phyloP scores from a whole-genome alignment of 148 eudicot genomes.

The Nepenthes mirabilis region DNA sequence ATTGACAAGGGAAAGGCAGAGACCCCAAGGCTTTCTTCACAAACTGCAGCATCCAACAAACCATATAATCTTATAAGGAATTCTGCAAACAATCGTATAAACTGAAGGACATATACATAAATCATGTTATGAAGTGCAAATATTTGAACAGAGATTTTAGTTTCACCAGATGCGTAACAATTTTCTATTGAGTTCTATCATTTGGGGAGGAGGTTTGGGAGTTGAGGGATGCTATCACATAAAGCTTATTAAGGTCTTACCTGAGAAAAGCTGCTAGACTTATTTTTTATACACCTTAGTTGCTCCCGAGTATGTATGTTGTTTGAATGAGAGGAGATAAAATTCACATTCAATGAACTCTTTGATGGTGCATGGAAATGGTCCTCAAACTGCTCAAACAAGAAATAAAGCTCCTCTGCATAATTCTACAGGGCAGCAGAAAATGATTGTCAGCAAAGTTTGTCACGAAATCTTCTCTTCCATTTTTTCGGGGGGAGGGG shows the following conservation, averaged over 20 bases:
- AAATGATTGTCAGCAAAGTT: slow-evolving; percentile 1
- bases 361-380: slow-evolving; percentile 66
- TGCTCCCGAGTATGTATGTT: slow-evolving; percentile 81
- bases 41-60: slow-evolving; percentile 52
- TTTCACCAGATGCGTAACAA: too few relatives aligned
- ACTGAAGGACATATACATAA: not conserved
- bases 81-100: not conserved
- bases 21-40: slow-evolving; percentile 77
- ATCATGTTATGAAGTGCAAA: not conserved
- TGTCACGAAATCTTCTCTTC: not conserved
- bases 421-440: slow-evolving; percentile 46
- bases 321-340: slow-evolving; percentile 83
- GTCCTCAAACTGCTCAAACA: slow-evolving; percentile 79
- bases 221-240: not conserved
- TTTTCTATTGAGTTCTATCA: too few relatives aligned
- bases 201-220: not conserved
- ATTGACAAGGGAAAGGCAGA: slow-evolving; percentile 79
- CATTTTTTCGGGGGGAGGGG: not conserved
- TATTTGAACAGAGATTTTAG: not conserved
- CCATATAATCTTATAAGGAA: not conserved
- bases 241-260: slow-evolving; percentile 17
- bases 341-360: slow-evolving; percentile 58
- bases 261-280: slow-evolving; percentile 73
- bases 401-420: slow-evolving; percentile 75
- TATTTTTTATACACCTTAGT: slow-evolving; percentile 52